Percentiles rank a stretch among this genome's conserved stretches.
Evolutionary conservation across 306 rosid species (phyloP).

Genomic region (Malus sieversii): DNA sequence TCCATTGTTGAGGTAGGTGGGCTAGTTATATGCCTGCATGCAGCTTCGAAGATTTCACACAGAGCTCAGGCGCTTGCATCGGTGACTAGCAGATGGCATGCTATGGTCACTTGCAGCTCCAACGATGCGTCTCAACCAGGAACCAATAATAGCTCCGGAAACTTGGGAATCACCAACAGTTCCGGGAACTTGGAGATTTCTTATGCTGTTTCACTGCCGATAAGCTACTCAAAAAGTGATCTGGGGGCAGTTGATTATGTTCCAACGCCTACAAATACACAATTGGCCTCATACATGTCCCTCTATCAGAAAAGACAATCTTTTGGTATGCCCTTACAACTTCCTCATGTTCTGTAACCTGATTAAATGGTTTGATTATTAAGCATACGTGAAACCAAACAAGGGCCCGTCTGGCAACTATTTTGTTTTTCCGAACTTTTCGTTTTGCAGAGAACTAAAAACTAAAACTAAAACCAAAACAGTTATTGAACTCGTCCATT

Average conservation of each 20-base stretch:
- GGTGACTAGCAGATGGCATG: slow-evolving; percentile 46
- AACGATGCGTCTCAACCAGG: slow-evolving; percentile 4
- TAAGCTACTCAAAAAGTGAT: slow-evolving; percentile 33
- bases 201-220: not conserved
- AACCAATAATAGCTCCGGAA: slow-evolving; percentile 4
- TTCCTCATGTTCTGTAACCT: not conserved
- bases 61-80: slow-evolving; percentile 40
- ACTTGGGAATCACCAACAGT: not conserved
- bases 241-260: slow-evolving; percentile 27
- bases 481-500: not conserved
- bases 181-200: slow-evolving; percentile 4
- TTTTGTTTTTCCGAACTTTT: too few relatives aligned
- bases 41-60: slow-evolving; percentile 42
- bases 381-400: too few relatives aligned
- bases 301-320: slow-evolving; percentile 36
- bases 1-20: slow-evolving; percentile 39
- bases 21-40: slow-evolving; percentile 32
- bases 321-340: slow-evolving; percentile 24
- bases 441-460: not conserved
- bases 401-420: not conserved
- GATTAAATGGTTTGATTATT: not conserved
- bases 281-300: slow-evolving; percentile 32
- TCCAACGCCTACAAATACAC: slow-evolving; percentile 29
- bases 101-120: slow-evolving; percentile 38
- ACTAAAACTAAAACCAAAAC: too few relatives aligned